Base-by-base conservation (phyloP, 306 rosid species). In the Abrus precatorius region DNA sequence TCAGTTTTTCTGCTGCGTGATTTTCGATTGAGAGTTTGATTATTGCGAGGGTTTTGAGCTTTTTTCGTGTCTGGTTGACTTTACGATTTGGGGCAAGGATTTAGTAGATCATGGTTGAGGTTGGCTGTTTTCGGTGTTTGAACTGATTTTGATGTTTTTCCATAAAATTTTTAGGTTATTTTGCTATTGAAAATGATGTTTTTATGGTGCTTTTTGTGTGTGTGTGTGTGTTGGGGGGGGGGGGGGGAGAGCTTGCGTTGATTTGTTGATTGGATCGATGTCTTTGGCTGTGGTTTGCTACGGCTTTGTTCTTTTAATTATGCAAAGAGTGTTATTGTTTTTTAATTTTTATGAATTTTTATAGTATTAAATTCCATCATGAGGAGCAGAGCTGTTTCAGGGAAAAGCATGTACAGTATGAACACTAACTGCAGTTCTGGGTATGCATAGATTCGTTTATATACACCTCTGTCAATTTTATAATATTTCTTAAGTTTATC, bases 361-460 rank as follows among this genome's bases (percentile, higher is more conserved):
- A 32, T 69, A 20, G 36, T 72, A 75, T 73, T 67, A 74, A 80
- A 71, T 81, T 71, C 53, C 27, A 50, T 79, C 41, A 63, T 76
- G 84, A 83, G 89, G 84, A 72, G 78, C 65, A 64, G 83, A 56
- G 85, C 81, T 73, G 79, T 79, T 81, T 78, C 78, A 7, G 5
- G 54, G 77, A 60, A 65, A 73, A 76, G 83, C 72, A 83, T 81
- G 83, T 82, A 73, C 87, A 83, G 76, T 56, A 64, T 70, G 79
- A 80, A 53, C 62, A 6, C 81, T 64, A 74, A 78, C 82, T 47
- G 71, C 87, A 34, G 36, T 27, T 28, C 74, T 38, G 13, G 90
- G 91, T 87, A 85, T 38, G 87, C 63, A 7, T 49, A 48, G 9
- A 14, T 74, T 85, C 63, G 12, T 67, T 68, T 67, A 36, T 47